These are phyloP conservation scores for Isatis lusitanica DNA, from an alignment of 441 rosid species.

Conservation along the genomic window DNA sequence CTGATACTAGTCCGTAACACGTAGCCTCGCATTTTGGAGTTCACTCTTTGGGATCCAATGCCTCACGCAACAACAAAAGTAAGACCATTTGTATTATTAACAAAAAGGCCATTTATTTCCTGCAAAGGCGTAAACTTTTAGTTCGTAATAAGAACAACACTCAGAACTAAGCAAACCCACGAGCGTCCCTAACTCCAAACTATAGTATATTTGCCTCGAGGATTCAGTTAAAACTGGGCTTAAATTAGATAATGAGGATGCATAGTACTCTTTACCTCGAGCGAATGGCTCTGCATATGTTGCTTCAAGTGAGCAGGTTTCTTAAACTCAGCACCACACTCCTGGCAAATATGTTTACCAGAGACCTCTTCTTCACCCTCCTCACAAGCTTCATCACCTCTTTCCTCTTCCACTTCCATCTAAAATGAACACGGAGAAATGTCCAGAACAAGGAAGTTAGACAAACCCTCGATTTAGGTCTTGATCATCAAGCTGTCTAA, in stretches of 20 bases:
- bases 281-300: conserved; percentile 76
- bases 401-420: conserved; percentile 56
- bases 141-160: neutral
- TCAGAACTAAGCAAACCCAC: neutral
- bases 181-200: neutral
- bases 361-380: conserved; percentile 17
- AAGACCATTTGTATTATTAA: conserved; percentile 18
- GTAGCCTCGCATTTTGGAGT: conserved; percentile 99
- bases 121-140: conserved; percentile 48
- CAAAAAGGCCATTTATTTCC: conserved; percentile 36
- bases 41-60: conserved; percentile 93
- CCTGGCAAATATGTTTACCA: conserved; percentile 45
- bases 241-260: neutral
- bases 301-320: conserved; percentile 82
- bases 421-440: conserved; percentile 7
- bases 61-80: conserved; percentile 56
- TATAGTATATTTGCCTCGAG: neutral
- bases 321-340: conserved; percentile 71
- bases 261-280: conserved; percentile 49
- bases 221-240: neutral
- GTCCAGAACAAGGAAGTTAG: neutral
- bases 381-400: conserved; percentile 31
- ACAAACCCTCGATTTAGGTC: neutral
- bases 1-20: conserved; percentile 85
- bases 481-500: neutral